phyloP scores from a whole-genome alignment of 192 early-diverging fungal species.

The Rhizoclosmatium globosum region DNA sequence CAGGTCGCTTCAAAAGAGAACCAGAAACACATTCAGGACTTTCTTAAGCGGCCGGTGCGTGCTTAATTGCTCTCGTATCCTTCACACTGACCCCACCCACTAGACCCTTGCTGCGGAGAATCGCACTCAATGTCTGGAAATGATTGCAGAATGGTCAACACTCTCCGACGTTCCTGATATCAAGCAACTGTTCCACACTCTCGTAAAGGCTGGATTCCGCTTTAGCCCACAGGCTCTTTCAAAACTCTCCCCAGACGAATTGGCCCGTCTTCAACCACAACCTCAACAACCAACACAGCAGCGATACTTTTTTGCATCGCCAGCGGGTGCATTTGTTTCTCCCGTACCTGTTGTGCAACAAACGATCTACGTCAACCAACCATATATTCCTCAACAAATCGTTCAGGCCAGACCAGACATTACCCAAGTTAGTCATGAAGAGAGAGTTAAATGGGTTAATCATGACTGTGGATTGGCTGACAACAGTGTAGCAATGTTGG shows the following conservation, averaged over 20 bases:
- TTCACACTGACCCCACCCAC: background rate
- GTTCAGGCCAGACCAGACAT: background rate
- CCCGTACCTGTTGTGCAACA: no score
- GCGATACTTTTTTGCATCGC: no score
- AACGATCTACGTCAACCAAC: no score
- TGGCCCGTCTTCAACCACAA: background rate
- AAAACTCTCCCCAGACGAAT: background rate
- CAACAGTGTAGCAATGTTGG: slow-evolving; percentile 25
- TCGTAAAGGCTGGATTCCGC: slow-evolving; percentile 27
- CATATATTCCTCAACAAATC: background rate
- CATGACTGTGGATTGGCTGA: slow-evolving; percentile 27
- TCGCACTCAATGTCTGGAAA: slow-evolving; percentile 30
- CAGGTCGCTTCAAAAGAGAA: slow-evolving; percentile 28
- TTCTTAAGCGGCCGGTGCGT: slow-evolving; percentile 25
- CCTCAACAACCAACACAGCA: no score
- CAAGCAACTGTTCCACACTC: slow-evolving; percentile 24
- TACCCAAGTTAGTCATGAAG: slow-evolving; percentile 16
- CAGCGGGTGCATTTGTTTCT: no score
- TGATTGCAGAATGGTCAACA: slow-evolving; percentile 35
- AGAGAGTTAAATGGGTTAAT: slow-evolving; percentile 33
- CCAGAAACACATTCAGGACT: slow-evolving; percentile 19
- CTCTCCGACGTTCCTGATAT: slow-evolving; percentile 17
- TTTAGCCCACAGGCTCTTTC: slow-evolving; percentile 20
- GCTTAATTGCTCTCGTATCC: background rate
- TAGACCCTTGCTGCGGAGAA: slow-evolving; percentile 38